phyloP scores from a whole-genome alignment of 257 asterid species.

The Prunella vulgaris region DNA sequence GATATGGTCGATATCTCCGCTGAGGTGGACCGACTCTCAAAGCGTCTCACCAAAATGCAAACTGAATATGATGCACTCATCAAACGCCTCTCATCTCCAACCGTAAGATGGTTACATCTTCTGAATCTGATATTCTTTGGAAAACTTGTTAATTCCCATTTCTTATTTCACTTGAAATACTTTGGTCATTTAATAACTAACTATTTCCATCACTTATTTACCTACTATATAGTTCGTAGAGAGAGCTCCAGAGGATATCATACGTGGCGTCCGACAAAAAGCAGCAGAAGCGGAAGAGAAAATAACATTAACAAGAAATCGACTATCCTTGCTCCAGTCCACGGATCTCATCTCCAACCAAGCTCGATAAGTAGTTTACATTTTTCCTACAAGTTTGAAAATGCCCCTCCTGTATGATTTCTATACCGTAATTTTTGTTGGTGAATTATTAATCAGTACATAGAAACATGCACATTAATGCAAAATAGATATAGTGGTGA shows the following conservation, averaged over 20 bases:
- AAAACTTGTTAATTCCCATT: background rate
- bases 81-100: slow-evolving; percentile 75
- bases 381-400: background rate
- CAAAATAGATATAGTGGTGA: no score
- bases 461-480: no score
- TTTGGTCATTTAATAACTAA: background rate
- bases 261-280: slow-evolving; percentile 73
- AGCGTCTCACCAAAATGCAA: slow-evolving; percentile 78
- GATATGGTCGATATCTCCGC: slow-evolving; percentile 94
- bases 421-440: background rate
- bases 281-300: slow-evolving; percentile 91
- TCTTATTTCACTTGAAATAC: background rate
- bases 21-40: slow-evolving; percentile 76
- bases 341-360: slow-evolving; percentile 51
- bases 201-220: slow-evolving; percentile 6
- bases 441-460: background rate
- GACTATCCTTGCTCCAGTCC: slow-evolving; percentile 62
- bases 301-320: slow-evolving; percentile 64
- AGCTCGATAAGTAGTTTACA: slow-evolving; percentile 2
- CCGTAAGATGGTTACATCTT: slow-evolving; percentile 37
- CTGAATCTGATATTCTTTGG: background rate
- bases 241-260: slow-evolving; percentile 86
- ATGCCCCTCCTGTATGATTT: background rate
- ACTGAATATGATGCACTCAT: slow-evolving; percentile 71
- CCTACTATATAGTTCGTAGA: slow-evolving; percentile 60